Evolutionary conservation across 768 basidiomycete genomes (phyloP).

Genomic region (Austroboletus eburneus): DNA sequence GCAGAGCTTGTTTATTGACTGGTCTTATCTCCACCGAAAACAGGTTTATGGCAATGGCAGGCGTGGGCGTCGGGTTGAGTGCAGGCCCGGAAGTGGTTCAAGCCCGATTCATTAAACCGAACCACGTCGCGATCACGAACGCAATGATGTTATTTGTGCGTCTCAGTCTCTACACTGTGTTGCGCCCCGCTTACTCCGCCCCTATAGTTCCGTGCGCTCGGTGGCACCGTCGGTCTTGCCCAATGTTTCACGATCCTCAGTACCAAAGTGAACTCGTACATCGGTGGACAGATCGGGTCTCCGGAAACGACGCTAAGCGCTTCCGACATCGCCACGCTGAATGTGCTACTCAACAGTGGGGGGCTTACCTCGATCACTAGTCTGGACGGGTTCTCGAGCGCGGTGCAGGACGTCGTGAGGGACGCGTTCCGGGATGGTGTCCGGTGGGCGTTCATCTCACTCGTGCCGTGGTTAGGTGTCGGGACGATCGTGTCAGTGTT

Average conservation of each 20-base stretch:
- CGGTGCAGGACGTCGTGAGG: slow-evolving; percentile 33
- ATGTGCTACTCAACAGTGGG: slow-evolving; percentile 17
- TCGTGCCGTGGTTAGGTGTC: slow-evolving; percentile 46
- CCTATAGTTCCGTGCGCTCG: slow-evolving; percentile 42
- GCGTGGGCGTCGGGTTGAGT: slow-evolving; percentile 41
- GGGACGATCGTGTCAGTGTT: slow-evolving; percentile 34
- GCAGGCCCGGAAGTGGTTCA: slow-evolving; percentile 40
- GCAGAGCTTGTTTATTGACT: too few species aligned
- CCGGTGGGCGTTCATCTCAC: slow-evolving; percentile 42
- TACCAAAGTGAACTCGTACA: slow-evolving; percentile 36
- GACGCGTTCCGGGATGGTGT: slow-evolving; percentile 41
- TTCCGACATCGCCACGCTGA: slow-evolving; percentile 26
- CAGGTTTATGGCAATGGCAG: slow-evolving; percentile 44
- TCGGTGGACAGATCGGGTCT: slow-evolving; percentile 22
- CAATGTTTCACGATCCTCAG: slow-evolving; percentile 49
- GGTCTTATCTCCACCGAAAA: too few species aligned
- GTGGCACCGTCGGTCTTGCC: slow-evolving; percentile 52
- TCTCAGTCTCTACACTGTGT: background rate
- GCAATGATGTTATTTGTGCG: slow-evolving; percentile 44
- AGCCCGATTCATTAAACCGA: slow-evolving; percentile 42
- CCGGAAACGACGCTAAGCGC: slow-evolving; percentile 28
- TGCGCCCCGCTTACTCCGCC: background rate
- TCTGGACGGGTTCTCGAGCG: slow-evolving; percentile 35
- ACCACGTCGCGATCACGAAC: slow-evolving; percentile 40
- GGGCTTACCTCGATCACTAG: slow-evolving; percentile 33